Evolutionary conservation across 306 rosid species (phyloP), one percentile per base, ranked within the genome.

Genomic region (Castanospermum australe): DNA sequence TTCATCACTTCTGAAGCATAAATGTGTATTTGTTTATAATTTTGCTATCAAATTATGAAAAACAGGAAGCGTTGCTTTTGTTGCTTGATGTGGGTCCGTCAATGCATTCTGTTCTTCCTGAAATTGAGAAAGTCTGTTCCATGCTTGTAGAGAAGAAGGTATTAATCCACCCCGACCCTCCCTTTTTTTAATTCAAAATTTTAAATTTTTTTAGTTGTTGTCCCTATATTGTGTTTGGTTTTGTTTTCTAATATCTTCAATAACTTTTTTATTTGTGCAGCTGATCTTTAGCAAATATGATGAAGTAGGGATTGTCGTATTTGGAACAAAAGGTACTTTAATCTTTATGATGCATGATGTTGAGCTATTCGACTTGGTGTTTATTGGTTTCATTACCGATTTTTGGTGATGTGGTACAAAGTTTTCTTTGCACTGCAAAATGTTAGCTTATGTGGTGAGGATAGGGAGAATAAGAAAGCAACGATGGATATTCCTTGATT

Each of bases 51-150:
- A 48, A 47, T 71, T 73, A 55, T 80, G 45, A 71, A 41, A 65
- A 72, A 62, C 74, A 94, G 97, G 99, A 91, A 73, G 87, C 81
- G 8, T 78, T 90, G 85, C 84, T 94, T 84, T 85, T 95, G 84
- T 73, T 92, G 89, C 84, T 95, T 82, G 97, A 95, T 86, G 97
- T 92, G 71, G 94, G 99, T 1, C 97, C 97, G 5, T 87, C 98
- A 24, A 95, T 92, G 99, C 97, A 92, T 85, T 21, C 45, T 17
- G 81, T 82, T 88, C 86, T 95, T 86, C 96, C 95, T 11, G 89
- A 85, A 75, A 80, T 90, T 54, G 92, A 95, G 88, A 94, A 81
- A 65, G 90, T 88, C 45, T 89, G 92, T 78, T 92, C 97, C 50
- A 47, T 89, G 87, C 93, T 95, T 38, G 78, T 84, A 0, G 85